A percentile compares a stretch with the other conserved stretches of the same genome.
These are phyloP conservation scores for Trichophyton benhamiae DNA, from an alignment of 2,329 filamentous ascomycete genomes.

Conservation along the genomic window DNA sequence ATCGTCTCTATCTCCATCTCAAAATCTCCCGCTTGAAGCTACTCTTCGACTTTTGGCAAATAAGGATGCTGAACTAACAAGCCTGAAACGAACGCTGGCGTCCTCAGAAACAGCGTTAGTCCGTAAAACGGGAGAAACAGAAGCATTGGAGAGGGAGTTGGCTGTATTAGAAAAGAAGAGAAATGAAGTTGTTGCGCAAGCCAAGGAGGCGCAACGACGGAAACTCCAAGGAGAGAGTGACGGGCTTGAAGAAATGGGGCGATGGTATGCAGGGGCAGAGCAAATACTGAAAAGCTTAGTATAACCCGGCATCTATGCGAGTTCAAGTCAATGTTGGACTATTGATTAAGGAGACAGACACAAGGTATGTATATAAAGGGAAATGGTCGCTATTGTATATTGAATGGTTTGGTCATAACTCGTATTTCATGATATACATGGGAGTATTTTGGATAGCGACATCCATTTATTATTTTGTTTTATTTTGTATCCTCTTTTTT, in stretches of 20 bases:
- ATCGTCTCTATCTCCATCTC: conserved; percentile 22
- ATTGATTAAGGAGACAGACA: neutral
- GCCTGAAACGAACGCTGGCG: conserved; percentile 32
- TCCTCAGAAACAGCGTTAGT: conserved; percentile 34
- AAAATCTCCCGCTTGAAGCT: conserved; percentile 30
- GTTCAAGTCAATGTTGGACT: neutral
- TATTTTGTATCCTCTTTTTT: neutral
- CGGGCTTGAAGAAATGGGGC: conserved; percentile 34
- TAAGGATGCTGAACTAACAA: conserved; percentile 29
- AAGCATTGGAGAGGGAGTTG: conserved; percentile 35
- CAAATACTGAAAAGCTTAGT: conserved; percentile 28
- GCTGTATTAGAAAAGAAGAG: conserved; percentile 33
- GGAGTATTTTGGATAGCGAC: conserved; percentile 2
- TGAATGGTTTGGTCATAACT: neutral
- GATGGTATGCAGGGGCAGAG: conserved; percentile 35
- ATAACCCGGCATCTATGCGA: neutral
- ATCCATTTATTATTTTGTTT: conserved; percentile 6
- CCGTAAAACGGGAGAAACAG: conserved; percentile 32
- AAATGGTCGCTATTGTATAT: conserved; percentile 6
- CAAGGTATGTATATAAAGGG: neutral
- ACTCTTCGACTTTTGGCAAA: conserved; percentile 31
- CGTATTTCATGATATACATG: conserved; percentile 5
- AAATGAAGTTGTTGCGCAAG: conserved; percentile 35
- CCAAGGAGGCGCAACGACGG: conserved; percentile 33
- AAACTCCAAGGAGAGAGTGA: conserved; percentile 36